Base-by-base conservation (phyloP, 305 asterid species). In the Fraxinus paxiana region DNA sequence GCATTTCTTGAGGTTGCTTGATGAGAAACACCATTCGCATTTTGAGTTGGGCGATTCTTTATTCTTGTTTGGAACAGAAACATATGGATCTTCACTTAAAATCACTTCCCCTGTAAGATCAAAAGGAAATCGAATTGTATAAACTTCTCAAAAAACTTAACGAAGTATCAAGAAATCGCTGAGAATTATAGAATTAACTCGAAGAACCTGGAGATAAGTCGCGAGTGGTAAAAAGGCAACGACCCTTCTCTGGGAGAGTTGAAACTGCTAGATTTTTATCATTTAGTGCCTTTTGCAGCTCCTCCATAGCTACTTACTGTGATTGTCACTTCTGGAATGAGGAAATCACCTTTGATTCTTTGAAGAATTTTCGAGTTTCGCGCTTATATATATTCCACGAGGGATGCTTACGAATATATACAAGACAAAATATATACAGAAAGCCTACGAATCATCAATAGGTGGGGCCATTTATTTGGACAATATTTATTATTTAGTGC, bases 11-110 rank as follows among this genome's bases (percentile, higher is more conserved):
- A 96, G 87, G 86, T 86, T 88, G 76, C 54, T 77, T 35, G 93
- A 85, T 61, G 88, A 79, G 78, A 96, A 93, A 84, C 99, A 96
- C 89, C 93, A 89, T 75, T 96, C 98, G 74, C 99, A 96, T 90
- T 89, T 94, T 31, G 86, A 56, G 59, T 75, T 41, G 41, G 90
- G 89, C 48, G 93, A 88, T 76, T 90, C 97, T 75, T 90, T 89
- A 5, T 88, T 87, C 87, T 87, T 91, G 82, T 87, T 96, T 20
- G 98, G 90, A 79, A 94, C 98, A 65, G 86, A 87, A 70, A 93
- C 97, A 86, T 91, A 94, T 4, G 98, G 96, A 31, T 85, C 90
- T 85, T 92, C 94, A 33, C 90, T 88, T 82, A 89, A 37, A 79
- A 96, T 93, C 77, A 92, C 96, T 80, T 92, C 98, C 79, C 98